Conservation (phyloP, 768 basidiomycete genomes). For the Naganishia onofrii region DNA sequence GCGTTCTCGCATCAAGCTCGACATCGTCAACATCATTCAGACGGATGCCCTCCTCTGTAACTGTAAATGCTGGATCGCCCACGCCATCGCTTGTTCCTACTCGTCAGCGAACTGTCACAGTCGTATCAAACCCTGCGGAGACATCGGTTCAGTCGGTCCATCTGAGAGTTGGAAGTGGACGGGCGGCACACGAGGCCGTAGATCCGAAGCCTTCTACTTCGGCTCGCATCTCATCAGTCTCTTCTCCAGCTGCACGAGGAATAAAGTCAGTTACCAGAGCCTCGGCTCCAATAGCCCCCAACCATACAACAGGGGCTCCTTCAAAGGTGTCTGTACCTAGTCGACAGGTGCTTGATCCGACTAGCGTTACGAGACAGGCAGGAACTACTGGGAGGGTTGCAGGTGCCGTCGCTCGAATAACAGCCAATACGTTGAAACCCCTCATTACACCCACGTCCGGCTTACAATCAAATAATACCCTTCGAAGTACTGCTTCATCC, state of each 20-base stretch:
- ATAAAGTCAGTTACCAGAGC: background rate
- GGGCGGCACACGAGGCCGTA: background rate
- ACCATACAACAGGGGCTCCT: background rate
- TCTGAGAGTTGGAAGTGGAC: background rate
- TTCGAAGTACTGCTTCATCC: conserved; percentile 9
- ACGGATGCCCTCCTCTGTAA: background rate
- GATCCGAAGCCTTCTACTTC: conserved; percentile 1
- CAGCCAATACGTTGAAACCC: background rate
- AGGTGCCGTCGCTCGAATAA: background rate
- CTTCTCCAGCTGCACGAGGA: background rate
- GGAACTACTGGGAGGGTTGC: background rate
- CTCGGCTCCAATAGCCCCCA: background rate
- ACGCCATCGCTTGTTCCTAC: background rate
- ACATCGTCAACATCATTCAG: background rate
- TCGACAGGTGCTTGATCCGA: background rate
- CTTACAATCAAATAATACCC: no score
- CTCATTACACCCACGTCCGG: background rate
- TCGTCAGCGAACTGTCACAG: background rate
- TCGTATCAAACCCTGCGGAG: background rate
- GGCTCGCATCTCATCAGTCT: background rate
- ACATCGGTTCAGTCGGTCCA: background rate
- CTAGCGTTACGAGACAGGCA: background rate
- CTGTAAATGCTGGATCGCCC: background rate
- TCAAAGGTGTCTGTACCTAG: background rate
- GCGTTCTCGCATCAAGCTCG: background rate